A percentile compares a stretch with the other conserved stretches of the same genome.
Conservation (phyloP, 805 yeast species). For the Suhomyces sp. region DNA sequence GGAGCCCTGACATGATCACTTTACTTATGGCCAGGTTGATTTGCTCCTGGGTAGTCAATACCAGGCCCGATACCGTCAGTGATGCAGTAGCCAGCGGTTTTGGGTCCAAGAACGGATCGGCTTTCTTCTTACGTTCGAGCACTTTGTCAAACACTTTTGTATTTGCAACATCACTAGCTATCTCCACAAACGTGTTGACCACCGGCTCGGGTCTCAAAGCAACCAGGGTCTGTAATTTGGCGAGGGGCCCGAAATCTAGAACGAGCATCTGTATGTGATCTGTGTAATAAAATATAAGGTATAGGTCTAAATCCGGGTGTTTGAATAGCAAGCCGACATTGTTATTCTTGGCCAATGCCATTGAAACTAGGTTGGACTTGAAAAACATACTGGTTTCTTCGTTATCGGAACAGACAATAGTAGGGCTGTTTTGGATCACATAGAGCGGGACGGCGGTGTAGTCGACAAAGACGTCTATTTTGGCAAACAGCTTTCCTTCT, state of each 20-base stretch:
- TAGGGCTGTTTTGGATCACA: constrained; percentile 18
- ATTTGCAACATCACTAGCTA: constrained; percentile 1
- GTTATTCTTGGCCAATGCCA: constrained; percentile 2
- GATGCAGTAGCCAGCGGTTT: not conserved
- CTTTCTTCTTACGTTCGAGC: constrained; percentile 24
- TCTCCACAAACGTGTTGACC: constrained; percentile 1
- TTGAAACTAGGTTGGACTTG: constrained; percentile 12
- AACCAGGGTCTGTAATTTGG: not conserved
- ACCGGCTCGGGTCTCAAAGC: not conserved
- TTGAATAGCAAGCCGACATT: constrained; percentile 20
- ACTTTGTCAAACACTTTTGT: constrained; percentile 35
- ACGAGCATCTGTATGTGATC: constrained; percentile 13
- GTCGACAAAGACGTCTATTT: constrained; percentile 14
- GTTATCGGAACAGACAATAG: constrained; percentile 21
- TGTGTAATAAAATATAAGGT: constrained; percentile 24
- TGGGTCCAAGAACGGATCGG: constrained; percentile 14
- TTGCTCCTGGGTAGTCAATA: constrained; percentile 22
- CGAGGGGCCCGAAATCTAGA: constrained; percentile 16
- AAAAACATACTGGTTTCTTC: constrained; percentile 19
- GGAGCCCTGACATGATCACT: constrained; percentile 38
- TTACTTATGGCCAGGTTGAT: constrained; percentile 31
- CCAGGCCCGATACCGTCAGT: constrained; percentile 1
- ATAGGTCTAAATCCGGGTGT: constrained; percentile 10
- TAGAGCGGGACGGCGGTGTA: constrained; percentile 23
- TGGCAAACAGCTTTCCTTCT: not conserved